Conservation (phyloP, 2,329 filamentous ascomycete genomes). For the Colletotrichum acutatum region DNA sequence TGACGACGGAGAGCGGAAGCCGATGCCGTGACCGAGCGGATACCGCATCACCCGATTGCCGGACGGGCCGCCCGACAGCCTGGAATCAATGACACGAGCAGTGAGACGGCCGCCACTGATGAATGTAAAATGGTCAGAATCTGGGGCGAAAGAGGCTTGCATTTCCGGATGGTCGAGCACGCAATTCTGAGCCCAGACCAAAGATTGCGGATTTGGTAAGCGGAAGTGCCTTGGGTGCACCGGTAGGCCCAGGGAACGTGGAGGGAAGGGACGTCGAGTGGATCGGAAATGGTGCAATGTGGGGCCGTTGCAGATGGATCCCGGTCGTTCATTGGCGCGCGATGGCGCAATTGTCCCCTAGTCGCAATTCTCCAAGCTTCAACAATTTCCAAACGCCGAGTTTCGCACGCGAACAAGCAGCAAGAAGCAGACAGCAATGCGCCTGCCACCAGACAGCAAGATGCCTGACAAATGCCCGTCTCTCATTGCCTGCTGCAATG, state of each 20-base stretch:
- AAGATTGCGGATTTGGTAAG: constrained; percentile 30
- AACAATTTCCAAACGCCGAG: constrained; percentile 35
- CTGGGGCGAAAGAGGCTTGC: constrained; percentile 28
- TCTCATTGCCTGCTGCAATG: background rate
- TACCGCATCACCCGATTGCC: constrained; percentile 30
- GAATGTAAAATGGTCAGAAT: constrained; percentile 9
- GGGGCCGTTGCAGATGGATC: constrained; percentile 3
- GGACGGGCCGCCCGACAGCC: constrained; percentile 26
- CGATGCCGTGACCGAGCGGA: constrained; percentile 31
- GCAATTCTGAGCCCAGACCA: constrained; percentile 26
- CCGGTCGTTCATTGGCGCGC: constrained; percentile 22
- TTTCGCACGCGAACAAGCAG: constrained; percentile 30
- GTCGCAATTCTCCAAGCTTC: constrained; percentile 33
- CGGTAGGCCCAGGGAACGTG: too few species aligned
- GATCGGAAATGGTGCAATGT: constrained; percentile 34
- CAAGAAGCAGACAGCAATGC: background rate
- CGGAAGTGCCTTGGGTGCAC: background rate
- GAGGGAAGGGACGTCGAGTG: constrained; percentile 22
- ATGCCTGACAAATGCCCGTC: constrained; percentile 3
- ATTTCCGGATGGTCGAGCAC: constrained; percentile 30
- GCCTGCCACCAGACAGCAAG: background rate
- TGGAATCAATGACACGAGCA: constrained; percentile 5
- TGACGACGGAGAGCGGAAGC: constrained; percentile 27
- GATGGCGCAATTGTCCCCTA: constrained; percentile 36
- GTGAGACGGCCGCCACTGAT: constrained; percentile 19